These are phyloP conservation scores for Plasmodium gallinaceum DNA, from an alignment of 169 alveolate species.

Conservation along the genomic window DNA sequence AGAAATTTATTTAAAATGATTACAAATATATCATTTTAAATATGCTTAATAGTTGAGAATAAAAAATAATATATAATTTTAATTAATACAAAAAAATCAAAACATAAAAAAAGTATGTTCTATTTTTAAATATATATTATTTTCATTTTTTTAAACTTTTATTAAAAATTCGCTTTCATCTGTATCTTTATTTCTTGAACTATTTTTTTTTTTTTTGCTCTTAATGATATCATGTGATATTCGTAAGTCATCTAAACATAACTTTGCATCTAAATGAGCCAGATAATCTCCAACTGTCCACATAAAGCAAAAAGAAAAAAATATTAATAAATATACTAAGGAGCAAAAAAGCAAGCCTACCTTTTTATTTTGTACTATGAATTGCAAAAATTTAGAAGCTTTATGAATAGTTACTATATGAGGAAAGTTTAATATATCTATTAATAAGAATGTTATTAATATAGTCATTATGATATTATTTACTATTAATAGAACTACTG, in stretches of 20 bases:
- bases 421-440: conserved; percentile 57
- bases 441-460: conserved; percentile 64
- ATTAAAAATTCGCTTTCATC: conserved; percentile 49
- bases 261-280: conserved; percentile 63
- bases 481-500: conserved; percentile 64
- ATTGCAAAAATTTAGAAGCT: conserved; percentile 68
- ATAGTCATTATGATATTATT: conserved; percentile 76
- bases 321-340: conserved; percentile 41
- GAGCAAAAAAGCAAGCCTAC: conserved; percentile 61
- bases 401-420: conserved; percentile 66
- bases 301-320: conserved; percentile 75
- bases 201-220: conserved; percentile 31
- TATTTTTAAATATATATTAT: no score
- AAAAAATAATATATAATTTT: no score
- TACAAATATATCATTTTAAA: no score
- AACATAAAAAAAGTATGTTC: no score
- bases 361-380: conserved; percentile 47
- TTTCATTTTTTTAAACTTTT: conserved; percentile 19
- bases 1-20: no score
- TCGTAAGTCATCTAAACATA: conserved; percentile 66
- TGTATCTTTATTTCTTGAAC: neutral
- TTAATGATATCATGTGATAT: conserved; percentile 48
- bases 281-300: conserved; percentile 75
- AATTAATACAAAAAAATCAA: no score
- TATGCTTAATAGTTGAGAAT: no score